These are phyloP conservation scores for Lenzites betulinus DNA, from an alignment of 768 basidiomycete species.

Conservation along the genomic window DNA sequence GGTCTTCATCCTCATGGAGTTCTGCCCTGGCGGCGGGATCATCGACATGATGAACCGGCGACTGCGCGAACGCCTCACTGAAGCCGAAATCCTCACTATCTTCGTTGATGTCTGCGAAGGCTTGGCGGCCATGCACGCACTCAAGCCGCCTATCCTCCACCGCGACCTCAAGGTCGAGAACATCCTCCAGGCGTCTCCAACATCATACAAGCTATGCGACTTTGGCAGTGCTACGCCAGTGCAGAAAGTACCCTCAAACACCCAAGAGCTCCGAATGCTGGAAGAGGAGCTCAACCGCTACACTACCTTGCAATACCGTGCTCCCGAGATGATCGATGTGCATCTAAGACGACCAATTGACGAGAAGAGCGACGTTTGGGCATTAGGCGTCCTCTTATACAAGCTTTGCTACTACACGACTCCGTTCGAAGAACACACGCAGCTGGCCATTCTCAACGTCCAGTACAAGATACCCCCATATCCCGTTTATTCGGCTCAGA, in stretches of 20 bases:
- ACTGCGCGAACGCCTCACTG: conserved; percentile 90
- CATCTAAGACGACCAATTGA: conserved; percentile 82
- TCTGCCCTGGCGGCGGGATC: conserved; percentile 96
- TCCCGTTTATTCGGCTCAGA: conserved; percentile 80
- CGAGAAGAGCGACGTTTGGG: conserved; percentile 98
- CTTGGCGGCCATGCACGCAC: conserved; percentile 94
- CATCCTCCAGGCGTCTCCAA: conserved; percentile 84
- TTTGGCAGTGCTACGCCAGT: conserved; percentile 92
- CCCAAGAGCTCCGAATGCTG: conserved; percentile 81
- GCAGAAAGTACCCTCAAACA: conserved; percentile 70
- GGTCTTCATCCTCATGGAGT: conserved; percentile 99
- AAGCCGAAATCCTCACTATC: conserved; percentile 95
- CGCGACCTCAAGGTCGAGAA: conserved; percentile 99
- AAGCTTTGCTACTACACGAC: conserved; percentile 99
- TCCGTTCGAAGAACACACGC: conserved; percentile 97
- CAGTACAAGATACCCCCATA: conserved; percentile 92
- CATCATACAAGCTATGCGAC: conserved; percentile 94
- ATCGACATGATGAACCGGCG: conserved; percentile 99
- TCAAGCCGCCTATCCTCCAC: conserved; percentile 87
- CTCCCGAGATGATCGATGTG: conserved; percentile 98
- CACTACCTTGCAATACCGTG: conserved; percentile 95
- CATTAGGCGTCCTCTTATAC: conserved; percentile 93
- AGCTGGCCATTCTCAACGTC: conserved; percentile 93
- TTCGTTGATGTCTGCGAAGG: conserved; percentile 98
- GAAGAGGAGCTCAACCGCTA: conserved; percentile 93